These are phyloP conservation scores for Selenicereus undatus DNA, from an alignment of 148 eudicot species.

Conservation along the genomic window DNA sequence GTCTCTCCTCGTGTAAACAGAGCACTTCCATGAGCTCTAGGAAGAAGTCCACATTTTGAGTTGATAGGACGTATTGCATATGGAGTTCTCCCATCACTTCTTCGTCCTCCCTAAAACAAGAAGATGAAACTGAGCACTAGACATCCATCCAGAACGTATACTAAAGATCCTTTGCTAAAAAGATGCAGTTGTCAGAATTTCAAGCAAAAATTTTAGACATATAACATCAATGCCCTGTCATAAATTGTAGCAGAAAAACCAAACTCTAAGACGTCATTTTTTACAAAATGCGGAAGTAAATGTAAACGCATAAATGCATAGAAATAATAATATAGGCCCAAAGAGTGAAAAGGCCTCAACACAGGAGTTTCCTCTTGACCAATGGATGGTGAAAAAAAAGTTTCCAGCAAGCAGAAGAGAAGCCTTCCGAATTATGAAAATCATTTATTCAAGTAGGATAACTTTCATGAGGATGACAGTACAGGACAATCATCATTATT, in stretches of 20 bases:
- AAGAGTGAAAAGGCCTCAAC: background rate
- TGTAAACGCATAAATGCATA: background rate
- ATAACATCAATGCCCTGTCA: background rate
- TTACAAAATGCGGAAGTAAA: background rate
- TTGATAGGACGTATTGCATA: conserved; percentile 67
- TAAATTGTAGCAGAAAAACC: background rate
- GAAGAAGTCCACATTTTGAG: conserved; percentile 90
- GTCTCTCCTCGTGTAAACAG: conserved; percentile 99
- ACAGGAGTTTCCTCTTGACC: too few species aligned
- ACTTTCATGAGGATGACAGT: too few species aligned
- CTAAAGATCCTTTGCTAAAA: background rate
- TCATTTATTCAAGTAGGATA: too few species aligned
- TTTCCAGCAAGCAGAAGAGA: too few species aligned
- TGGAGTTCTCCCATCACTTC: conserved; percentile 96
- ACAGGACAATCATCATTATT: background rate
- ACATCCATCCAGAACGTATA: conserved; percentile 9
- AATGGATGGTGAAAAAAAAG: too few species aligned
- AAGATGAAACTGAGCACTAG: conserved; percentile 7
- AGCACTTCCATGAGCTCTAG: conserved; percentile 99
- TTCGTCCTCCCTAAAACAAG: conserved; percentile 68
- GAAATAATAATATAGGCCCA: background rate
- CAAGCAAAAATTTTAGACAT: background rate
- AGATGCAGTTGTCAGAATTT: background rate
- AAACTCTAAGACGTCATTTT: background rate
- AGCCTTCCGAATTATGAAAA: too few species aligned